These are phyloP conservation scores for Metschnikowia peoriensis DNA, from an alignment of 805 yeast species.

Conservation along the genomic window DNA sequence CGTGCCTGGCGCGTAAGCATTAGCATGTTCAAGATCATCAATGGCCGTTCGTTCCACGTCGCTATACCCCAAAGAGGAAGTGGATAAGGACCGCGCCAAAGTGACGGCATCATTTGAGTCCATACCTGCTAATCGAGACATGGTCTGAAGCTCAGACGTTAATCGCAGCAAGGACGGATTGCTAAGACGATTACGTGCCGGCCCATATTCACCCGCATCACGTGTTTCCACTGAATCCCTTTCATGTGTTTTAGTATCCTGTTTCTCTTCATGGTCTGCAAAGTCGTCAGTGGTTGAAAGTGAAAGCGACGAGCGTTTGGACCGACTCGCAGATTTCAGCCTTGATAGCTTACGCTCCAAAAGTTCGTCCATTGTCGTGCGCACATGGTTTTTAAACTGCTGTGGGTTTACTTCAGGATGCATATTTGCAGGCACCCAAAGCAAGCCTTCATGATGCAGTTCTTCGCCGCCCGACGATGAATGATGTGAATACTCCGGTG, in stretches of 20 bases:
- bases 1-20: background rate
- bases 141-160: constrained; percentile 69
- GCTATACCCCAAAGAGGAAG: constrained; percentile 62
- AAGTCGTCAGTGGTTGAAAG: constrained; percentile 15
- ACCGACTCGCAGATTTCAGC: constrained; percentile 12
- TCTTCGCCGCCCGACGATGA: constrained; percentile 7
- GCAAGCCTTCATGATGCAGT: constrained; percentile 33
- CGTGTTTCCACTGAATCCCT: background rate
- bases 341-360: constrained; percentile 35
- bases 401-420: constrained; percentile 97
- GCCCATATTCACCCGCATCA: background rate
- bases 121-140: constrained; percentile 75
- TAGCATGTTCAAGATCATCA: constrained; percentile 29
- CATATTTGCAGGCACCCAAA: constrained; percentile 95
- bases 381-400: constrained; percentile 68
- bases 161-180: constrained; percentile 69
- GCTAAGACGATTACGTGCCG: constrained; percentile 20
- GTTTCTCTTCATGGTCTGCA: background rate
- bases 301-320: constrained; percentile 19
- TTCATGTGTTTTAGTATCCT: no score
- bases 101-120: constrained; percentile 80
- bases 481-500: background rate
- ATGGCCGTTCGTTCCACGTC: constrained; percentile 47
- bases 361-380: constrained; percentile 52
- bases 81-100: constrained; percentile 74